Evolutionary conservation across 345 rosid genomes (phyloP).

Genomic region (Acer yangbiense): DNA sequence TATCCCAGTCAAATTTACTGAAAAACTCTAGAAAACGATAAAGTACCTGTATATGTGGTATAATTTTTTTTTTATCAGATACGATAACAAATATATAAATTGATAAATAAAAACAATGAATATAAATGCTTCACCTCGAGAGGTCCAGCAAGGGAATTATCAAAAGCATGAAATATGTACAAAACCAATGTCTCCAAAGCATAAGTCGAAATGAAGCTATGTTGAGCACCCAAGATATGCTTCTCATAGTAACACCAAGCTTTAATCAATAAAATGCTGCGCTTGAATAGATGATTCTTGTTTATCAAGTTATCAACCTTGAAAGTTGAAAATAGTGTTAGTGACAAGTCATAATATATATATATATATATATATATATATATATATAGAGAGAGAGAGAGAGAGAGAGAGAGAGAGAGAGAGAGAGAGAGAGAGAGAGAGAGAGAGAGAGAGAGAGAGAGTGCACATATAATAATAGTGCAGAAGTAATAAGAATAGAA

Average conservation of each 20-base stretch:
- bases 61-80: background rate
- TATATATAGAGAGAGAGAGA: background rate
- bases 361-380: no score
- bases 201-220: constrained; percentile 53
- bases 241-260: constrained; percentile 61
- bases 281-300: constrained; percentile 55
- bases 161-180: constrained; percentile 49
- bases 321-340: constrained; percentile 20
- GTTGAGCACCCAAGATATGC: constrained; percentile 48
- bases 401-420: constrained; percentile 3
- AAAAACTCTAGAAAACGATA: constrained; percentile 51
- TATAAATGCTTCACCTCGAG: constrained; percentile 36
- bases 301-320: constrained; percentile 58
- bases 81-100: constrained; percentile 1
- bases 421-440: constrained; percentile 1
- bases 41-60: constrained; percentile 31
- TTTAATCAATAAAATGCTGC: constrained; percentile 52
- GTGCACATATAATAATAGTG: background rate
- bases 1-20: constrained; percentile 50
- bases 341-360: background rate
- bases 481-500: background rate
- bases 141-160: constrained; percentile 45
- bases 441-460: background rate
- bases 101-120: background rate
- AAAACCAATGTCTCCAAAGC: constrained; percentile 51